These are phyloP conservation scores for Cochlearia excelsa DNA, from an alignment of 345 rosid genomes.

Conservation along the genomic window DNA sequence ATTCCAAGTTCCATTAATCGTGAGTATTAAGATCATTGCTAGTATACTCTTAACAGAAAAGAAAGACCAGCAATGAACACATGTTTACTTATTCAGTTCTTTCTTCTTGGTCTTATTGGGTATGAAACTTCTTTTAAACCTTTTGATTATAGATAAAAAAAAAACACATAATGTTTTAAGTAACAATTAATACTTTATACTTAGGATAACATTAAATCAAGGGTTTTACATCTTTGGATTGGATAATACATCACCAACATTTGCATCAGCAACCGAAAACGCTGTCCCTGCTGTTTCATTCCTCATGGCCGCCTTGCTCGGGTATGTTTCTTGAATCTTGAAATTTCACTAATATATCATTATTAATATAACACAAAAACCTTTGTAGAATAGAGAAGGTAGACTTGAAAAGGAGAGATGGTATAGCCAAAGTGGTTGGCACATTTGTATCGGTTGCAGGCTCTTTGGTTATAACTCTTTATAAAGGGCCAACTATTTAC, in stretches of 20 bases:
- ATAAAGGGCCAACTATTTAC: slow-evolving; percentile 57
- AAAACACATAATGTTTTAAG: neutral
- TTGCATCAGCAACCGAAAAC: slow-evolving; percentile 71
- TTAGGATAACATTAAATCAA: slow-evolving; percentile 56
- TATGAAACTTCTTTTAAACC: slow-evolving; percentile 27
- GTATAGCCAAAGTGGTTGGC: slow-evolving; percentile 59
- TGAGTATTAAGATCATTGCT: neutral
- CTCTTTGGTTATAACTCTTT: slow-evolving; percentile 60
- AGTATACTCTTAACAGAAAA: slow-evolving; percentile 37
- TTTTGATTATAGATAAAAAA: neutral
- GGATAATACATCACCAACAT: slow-evolving; percentile 62
- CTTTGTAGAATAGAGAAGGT: slow-evolving; percentile 56
- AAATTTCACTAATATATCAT: neutral
- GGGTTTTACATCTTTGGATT: slow-evolving; percentile 61
- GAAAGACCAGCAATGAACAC: slow-evolving; percentile 48
- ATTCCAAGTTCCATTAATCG: neutral
- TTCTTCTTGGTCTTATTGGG: slow-evolving; percentile 67
- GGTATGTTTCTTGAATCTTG: slow-evolving; percentile 33
- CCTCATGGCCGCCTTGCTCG: slow-evolving; percentile 52
- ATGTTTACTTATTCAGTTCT: slow-evolving; percentile 50
- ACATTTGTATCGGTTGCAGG: slow-evolving; percentile 55
- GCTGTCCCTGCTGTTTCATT: slow-evolving; percentile 70
- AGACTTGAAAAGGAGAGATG: slow-evolving; percentile 49
- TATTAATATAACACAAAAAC: neutral
- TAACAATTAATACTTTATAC: too few relatives aligned